phyloP scores from a whole-genome alignment of 495 filamentous ascomycete species.

The Neurospora intermedia region DNA sequence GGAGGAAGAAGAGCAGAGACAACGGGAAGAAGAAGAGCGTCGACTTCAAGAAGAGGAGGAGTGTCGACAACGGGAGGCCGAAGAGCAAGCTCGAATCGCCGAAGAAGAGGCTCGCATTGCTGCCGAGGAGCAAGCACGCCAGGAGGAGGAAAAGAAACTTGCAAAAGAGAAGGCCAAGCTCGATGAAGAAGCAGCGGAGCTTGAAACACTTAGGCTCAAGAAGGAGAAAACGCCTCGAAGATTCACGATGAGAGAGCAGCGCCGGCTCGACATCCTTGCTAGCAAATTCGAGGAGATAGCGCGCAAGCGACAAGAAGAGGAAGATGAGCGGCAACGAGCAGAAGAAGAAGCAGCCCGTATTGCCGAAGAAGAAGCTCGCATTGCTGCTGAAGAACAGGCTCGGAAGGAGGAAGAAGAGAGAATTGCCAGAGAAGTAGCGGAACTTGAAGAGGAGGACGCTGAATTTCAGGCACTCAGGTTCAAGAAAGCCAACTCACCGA shows the following conservation, averaged over 20 bases:
- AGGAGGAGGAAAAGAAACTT: constrained; percentile 1
- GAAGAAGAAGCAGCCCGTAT: background rate
- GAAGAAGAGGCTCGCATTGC: constrained; percentile 7
- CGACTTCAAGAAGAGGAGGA: background rate
- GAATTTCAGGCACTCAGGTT: constrained; percentile 16
- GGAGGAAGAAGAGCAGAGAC: constrained; percentile 26
- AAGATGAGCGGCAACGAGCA: constrained; percentile 1
- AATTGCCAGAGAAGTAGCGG: constrained; percentile 1
- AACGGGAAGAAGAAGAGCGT: constrained; percentile 8
- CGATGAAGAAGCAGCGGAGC: constrained; percentile 22
- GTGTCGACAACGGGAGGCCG: background rate
- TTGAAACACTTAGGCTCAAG: constrained; percentile 17
- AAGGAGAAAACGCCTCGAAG: constrained; percentile 7
- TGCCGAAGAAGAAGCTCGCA: constrained; percentile 4
- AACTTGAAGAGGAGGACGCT: constrained; percentile 21
- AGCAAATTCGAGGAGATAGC: constrained; percentile 5
- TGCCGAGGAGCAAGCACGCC: constrained; percentile 6
- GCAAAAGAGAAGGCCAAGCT: constrained; percentile 7
- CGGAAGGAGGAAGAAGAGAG: constrained; percentile 4
- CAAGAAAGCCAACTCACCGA: constrained; percentile 13
- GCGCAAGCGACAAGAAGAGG: constrained; percentile 19
- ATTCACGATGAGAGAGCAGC: constrained; percentile 1
- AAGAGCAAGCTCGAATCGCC: background rate
- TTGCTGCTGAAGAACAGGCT: constrained; percentile 9
- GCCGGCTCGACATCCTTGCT: constrained; percentile 10